Evolutionary conservation across 495 filamentous ascomycete genomes (phyloP), one percentile per base, ranked within the genome.

Genomic region (Articulospora tetracladia): DNA sequence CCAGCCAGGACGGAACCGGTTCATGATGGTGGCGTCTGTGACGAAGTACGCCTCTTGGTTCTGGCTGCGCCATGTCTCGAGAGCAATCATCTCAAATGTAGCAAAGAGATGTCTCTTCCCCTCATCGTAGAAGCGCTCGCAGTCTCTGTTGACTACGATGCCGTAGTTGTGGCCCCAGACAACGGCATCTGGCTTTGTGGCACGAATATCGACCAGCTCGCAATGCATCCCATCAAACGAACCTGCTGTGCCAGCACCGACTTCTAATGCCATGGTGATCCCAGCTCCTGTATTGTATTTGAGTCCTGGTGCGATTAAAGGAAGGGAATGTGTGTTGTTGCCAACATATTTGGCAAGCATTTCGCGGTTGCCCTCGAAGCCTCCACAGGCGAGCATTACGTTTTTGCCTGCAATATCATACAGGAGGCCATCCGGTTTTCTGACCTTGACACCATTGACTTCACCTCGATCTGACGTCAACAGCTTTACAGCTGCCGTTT

Each of bases 141-240:
- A 49, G 17, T 58, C 44, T 27, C n/a, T 26, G 28, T 58, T 58
- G 39, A 58, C 56, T 1, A 58, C 44, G 25, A 58, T 58, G 20
- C 44, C 39, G 24, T 58, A 58, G 44, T 50, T 58, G 26, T 50
- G 56, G 39, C 56, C 39, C 56, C 44, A 58, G 17, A 41, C 51
- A 15, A 59, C 30, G 11, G 49, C 57, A 28, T 53, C 57, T 10
- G 57, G 57, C 49, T 53, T 60, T 12, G 58, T 54, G 20, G 41
- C 48, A 19, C 50, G 28, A 11, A 49, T 53, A 46, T 46, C 58
- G 24, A 55, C 58, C 4, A 55, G 15, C 6, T 60, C 36, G 51
- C 58, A 49, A n/a, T 54, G 58, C 58, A 60, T 53, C 12, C 58
- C 58, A 36, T 55, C 58, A 8, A 54, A 55, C 12, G 50, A 55